Evolutionary conservation across 2,329 filamentous ascomycete species (phyloP), one percentile per base, ranked within the genome.

Genomic region (Stachybotrys elegans): DNA sequence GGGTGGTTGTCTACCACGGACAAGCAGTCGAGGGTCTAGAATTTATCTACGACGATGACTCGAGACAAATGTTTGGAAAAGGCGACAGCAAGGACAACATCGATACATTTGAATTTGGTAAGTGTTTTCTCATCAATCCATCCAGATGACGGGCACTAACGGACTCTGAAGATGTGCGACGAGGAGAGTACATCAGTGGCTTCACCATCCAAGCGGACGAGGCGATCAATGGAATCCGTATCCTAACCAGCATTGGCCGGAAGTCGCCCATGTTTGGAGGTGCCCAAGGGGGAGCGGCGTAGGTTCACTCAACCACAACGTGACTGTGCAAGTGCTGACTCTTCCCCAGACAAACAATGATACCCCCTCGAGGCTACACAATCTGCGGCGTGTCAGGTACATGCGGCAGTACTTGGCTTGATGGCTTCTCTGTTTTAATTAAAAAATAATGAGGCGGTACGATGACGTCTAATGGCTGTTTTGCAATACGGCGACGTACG

Each of bases 21-120:
- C 71, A 74, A 46, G 84, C 84, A 4, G 60, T 97, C 12, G 86
- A 95, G 60, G 93, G 93, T 1, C 65, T 98, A 17, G 92, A 97
- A 62, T 97, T 98, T 64, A 75, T 87, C 47, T 97, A 95, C 59
- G 92, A 97, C 57, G 90, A 97, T 62, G 77, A 79, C 14, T 85
- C 87, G 1, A 85, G 75, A 43, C 89, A 96, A 60, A 64, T 96
- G 4, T 94, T 98, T 70, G 93, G 93, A 32, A 91, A 88, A 57
- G 75, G 78, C 43, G 86, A 85, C 12, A 86, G 84, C 7, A 84
- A 84, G 50, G 67, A 76, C 20, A 81, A 81, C 3, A 84, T 84
- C 2, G 83, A 86, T 57, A 78, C 82, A 37, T 95, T 95, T 67
- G 76, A 86, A 14, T 74, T 97, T 54, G 83, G 86, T 88, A 69